Percentiles rank a stretch among this genome's conserved stretches.
phyloP scores from a whole-genome alignment of 2,329 filamentous ascomycete species.

The Fusarium metavorans region DNA sequence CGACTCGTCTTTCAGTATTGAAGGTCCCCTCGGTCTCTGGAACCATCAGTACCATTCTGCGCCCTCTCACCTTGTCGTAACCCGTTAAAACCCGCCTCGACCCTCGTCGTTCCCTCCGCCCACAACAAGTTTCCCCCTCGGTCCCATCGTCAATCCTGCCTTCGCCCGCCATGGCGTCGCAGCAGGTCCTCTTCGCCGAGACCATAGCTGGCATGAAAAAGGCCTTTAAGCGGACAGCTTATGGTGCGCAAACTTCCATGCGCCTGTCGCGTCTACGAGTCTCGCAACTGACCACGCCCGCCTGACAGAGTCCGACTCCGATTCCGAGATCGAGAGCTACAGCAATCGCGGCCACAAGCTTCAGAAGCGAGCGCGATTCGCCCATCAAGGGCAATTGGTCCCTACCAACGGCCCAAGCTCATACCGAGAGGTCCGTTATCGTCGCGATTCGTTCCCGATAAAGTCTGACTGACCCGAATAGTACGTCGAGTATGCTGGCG shows the following conservation, averaged over 20 bases:
- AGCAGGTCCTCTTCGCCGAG: constrained; percentile 73
- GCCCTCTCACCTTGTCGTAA: background rate
- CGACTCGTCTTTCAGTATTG: constrained; percentile 1
- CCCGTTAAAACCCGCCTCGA: constrained; percentile 15
- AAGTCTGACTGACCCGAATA: constrained; percentile 52
- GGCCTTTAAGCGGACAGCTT: constrained; percentile 72
- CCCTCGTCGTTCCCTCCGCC: constrained; percentile 33
- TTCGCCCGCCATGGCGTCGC: constrained; percentile 55
- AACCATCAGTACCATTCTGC: background rate
- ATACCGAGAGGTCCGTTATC: constrained; percentile 73
- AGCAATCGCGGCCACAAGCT: constrained; percentile 85
- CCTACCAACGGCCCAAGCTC: constrained; percentile 73
- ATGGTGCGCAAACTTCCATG: constrained; percentile 58
- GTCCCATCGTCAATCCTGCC: constrained; percentile 21
- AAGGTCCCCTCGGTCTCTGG: background rate
- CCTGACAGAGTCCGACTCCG: constrained; percentile 78
- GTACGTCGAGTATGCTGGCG: constrained; percentile 80
- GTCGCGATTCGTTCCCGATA: constrained; percentile 15
- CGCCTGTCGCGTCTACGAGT: constrained; percentile 1
- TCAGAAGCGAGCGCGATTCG: constrained; percentile 79
- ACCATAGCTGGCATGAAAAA: constrained; percentile 77
- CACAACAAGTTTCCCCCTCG: constrained; percentile 24
- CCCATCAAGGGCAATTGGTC: constrained; percentile 77
- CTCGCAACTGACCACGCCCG: constrained; percentile 36
- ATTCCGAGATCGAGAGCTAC: constrained; percentile 75